phyloP scores from a whole-genome alignment of 305 asterid species.

The Lippia alba region DNA sequence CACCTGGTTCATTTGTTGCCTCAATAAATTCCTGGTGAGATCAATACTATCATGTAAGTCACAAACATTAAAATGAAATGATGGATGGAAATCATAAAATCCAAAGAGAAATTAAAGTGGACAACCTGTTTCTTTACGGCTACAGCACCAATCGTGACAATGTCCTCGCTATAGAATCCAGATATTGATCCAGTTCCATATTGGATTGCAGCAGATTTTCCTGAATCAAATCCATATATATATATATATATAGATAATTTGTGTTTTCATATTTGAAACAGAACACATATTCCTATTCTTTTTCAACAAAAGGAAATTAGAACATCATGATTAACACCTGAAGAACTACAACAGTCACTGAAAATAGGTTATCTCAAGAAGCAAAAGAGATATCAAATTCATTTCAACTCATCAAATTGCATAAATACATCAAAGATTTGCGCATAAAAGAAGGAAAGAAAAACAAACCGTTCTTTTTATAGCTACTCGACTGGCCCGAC shows the following conservation, averaged over 20 bases:
- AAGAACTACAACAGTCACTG: too few relatives aligned
- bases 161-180: slow-evolving; percentile 80
- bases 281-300: too few relatives aligned
- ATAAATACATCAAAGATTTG: neutral
- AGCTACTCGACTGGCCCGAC: slow-evolving; percentile 70
- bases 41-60: slow-evolving; percentile 9
- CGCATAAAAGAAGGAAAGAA: neutral
- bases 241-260: neutral
- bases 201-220: slow-evolving; percentile 80
- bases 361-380: too few relatives aligned
- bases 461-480: slow-evolving; percentile 70
- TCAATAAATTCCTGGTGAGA: slow-evolving; percentile 74
- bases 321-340: neutral
- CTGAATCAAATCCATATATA: slow-evolving; percentile 43
- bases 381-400: neutral
- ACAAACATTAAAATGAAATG: neutral
- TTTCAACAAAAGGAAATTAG: neutral
- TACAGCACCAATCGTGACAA: slow-evolving; percentile 65
- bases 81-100: neutral
- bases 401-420: neutral
- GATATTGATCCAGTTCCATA: slow-evolving; percentile 95
- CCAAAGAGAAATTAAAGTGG: neutral
- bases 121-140: slow-evolving; percentile 74
- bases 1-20: slow-evolving; percentile 87
- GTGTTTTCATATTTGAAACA: too few relatives aligned